These are phyloP conservation scores for Manihot esculenta DNA, from an alignment of 441 rosid genomes.

Conservation along the genomic window DNA sequence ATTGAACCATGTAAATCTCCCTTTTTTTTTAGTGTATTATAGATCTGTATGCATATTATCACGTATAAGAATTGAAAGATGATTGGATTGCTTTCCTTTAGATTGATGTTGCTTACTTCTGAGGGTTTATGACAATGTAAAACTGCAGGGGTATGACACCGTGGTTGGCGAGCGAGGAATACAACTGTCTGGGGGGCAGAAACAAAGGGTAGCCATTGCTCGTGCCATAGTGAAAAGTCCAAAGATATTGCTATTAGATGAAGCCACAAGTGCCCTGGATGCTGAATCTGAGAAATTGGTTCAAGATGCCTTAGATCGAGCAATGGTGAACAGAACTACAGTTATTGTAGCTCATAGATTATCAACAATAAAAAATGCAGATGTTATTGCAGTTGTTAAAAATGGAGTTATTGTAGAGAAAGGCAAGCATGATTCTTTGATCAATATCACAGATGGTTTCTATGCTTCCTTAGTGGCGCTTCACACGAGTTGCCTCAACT, in stretches of 20 bases:
- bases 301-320: slow-evolving; percentile 62
- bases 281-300: slow-evolving; percentile 72
- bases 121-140: too few relatives aligned
- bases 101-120: too few relatives aligned
- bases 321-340: slow-evolving; percentile 60
- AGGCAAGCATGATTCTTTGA: slow-evolving; percentile 58
- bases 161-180: slow-evolving; percentile 74
- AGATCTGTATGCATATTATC: too few relatives aligned
- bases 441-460: slow-evolving; percentile 51
- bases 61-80: too few relatives aligned
- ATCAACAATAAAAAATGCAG: slow-evolving; percentile 62
- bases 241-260: slow-evolving; percentile 3
- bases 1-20: too few relatives aligned
- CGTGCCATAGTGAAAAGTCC: slow-evolving; percentile 49
- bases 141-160: slow-evolving; percentile 61
- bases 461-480: slow-evolving; percentile 67
- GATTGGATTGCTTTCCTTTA: too few relatives aligned
- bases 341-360: slow-evolving; percentile 71
- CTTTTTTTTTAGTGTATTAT: too few relatives aligned
- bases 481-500: slow-evolving; percentile 47
- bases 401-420: slow-evolving; percentile 71
- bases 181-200: slow-evolving; percentile 74
- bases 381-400: slow-evolving; percentile 66
- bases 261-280: slow-evolving; percentile 70
- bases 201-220: slow-evolving; percentile 74